Evolutionary conservation across 257 asterid species (phyloP).

Genomic region (Echium plantagineum): DNA sequence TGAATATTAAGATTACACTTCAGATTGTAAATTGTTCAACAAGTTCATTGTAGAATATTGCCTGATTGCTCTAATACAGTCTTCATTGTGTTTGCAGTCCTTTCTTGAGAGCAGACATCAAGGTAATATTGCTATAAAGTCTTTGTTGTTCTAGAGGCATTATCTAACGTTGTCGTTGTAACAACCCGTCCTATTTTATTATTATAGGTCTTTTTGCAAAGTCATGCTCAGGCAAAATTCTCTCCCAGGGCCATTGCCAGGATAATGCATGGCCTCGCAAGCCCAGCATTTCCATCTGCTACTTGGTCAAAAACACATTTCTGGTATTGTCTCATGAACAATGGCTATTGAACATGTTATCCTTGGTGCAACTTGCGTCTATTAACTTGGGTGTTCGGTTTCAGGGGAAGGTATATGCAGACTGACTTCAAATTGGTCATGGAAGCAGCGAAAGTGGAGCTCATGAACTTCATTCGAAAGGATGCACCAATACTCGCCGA

Average conservation of each 20-base stretch:
- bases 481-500: background rate
- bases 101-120: conserved; percentile 76
- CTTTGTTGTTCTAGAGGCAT: conserved; percentile 3
- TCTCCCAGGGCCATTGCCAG: conserved; percentile 93
- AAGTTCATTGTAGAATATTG: background rate
- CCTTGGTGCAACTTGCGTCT: background rate
- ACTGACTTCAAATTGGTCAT: conserved; percentile 64
- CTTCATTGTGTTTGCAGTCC: conserved; percentile 45
- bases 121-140: conserved; percentile 29
- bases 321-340: conserved; percentile 43
- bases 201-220: conserved; percentile 76
- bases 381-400: conserved; percentile 7
- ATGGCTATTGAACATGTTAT: background rate
- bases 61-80: conserved; percentile 19
- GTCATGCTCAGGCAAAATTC: conserved; percentile 67
- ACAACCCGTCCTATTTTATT: conserved; percentile 14
- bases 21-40: background rate
- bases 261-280: conserved; percentile 76
- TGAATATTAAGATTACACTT: background rate
- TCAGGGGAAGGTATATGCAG: conserved; percentile 80
- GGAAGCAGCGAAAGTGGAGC: conserved; percentile 83
- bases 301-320: conserved; percentile 93
- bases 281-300: conserved; percentile 84
- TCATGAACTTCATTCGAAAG: conserved; percentile 30
- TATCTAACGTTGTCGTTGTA: conserved; percentile 5